These are phyloP conservation scores for Keithomyces neogunnii DNA, from an alignment of 2,329 filamentous ascomycete genomes.

Conservation along the genomic window DNA sequence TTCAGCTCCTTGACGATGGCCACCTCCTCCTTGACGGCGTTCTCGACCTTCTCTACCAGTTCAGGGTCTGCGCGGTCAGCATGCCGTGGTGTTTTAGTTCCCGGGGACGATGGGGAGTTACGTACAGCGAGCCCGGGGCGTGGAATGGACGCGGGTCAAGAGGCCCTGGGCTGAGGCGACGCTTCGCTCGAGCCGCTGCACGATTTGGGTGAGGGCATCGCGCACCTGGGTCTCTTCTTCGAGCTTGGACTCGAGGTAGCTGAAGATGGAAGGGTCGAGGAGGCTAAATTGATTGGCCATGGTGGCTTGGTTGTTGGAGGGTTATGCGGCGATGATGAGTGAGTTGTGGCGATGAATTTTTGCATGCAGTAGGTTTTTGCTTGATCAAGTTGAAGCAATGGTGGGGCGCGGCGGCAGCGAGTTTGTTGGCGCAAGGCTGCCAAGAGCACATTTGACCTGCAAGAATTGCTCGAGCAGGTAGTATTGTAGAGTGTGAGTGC, in stretches of 20 bases:
- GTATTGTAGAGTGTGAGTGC: too few species aligned
- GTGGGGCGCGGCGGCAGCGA: too few species aligned
- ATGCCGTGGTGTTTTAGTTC: neutral
- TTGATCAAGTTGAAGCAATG: too few species aligned
- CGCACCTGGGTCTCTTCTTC: constrained; percentile 78
- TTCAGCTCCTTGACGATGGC: constrained; percentile 62
- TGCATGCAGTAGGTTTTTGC: too few species aligned
- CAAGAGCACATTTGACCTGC: too few species aligned
- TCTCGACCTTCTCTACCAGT: constrained; percentile 62
- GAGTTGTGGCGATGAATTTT: neutral
- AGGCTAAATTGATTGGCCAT: constrained; percentile 27
- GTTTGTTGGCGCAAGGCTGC: too few species aligned
- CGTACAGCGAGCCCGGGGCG: constrained; percentile 52
- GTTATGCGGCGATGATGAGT: neutral
- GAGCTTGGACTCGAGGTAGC: constrained; percentile 78
- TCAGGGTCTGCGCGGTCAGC: constrained; percentile 40
- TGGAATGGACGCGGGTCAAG: constrained; percentile 84
- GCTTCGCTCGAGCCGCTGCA: constrained; percentile 76
- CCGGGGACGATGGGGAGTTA: neutral
- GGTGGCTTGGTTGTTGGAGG: constrained; percentile 4
- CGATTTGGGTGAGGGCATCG: constrained; percentile 74
- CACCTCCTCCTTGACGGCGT: constrained; percentile 64
- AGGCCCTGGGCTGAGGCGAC: constrained; percentile 73
- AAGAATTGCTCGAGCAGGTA: too few species aligned
- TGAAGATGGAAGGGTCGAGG: constrained; percentile 75